These are phyloP conservation scores for Raphanus raphanistrum DNA, from an alignment of 345 rosid genomes.

Conservation along the genomic window DNA sequence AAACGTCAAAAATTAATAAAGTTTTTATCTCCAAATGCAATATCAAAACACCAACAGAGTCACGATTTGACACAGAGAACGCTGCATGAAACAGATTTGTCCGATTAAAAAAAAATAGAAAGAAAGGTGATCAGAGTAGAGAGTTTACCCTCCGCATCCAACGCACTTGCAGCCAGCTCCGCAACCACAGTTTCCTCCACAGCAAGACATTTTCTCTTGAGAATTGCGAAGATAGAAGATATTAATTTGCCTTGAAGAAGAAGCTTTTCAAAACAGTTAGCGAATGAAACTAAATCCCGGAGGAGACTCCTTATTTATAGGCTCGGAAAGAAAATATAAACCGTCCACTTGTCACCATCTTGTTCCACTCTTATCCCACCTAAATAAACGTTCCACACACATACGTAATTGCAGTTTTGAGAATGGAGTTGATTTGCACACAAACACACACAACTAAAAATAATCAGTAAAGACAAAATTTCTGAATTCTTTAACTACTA, in stretches of 20 bases:
- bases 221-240: background rate
- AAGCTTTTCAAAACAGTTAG: background rate
- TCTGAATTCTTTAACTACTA: background rate
- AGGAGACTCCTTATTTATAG: background rate
- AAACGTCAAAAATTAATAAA: background rate
- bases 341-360: background rate
- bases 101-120: too few species aligned
- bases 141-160: constrained; percentile 56
- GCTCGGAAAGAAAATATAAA: background rate
- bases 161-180: constrained; percentile 63
- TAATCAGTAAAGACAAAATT: background rate
- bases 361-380: background rate
- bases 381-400: background rate
- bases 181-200: constrained; percentile 65
- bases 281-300: background rate
- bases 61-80: background rate
- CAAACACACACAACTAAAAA: background rate
- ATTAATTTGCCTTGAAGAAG: background rate
- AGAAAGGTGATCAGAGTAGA: background rate
- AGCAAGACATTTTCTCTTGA: constrained; percentile 60
- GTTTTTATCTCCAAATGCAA: background rate
- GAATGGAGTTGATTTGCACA: background rate
- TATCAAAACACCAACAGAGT: too few species aligned
- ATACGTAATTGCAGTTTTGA: background rate
- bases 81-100: too few species aligned